Percentiles rank a stretch among this genome's conserved stretches.
These are phyloP conservation scores for Plantago ovata DNA, from an alignment of 257 asterid species.

Conservation along the genomic window DNA sequence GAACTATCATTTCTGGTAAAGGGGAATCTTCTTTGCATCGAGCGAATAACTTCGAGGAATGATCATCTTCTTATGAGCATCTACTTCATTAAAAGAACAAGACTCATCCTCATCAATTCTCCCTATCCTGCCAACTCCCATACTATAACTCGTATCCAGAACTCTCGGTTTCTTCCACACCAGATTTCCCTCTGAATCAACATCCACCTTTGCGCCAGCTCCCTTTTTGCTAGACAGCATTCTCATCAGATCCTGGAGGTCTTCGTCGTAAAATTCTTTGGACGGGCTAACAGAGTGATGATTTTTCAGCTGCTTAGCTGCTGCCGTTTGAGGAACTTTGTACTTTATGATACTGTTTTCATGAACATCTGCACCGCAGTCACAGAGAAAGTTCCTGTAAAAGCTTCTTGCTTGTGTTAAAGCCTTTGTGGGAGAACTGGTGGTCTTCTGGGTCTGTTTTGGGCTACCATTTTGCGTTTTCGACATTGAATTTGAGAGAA, in stretches of 20 bases:
- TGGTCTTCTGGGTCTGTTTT: constrained; percentile 17
- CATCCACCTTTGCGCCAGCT: constrained; percentile 29
- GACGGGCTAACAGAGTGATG: background rate
- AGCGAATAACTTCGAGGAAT: background rate
- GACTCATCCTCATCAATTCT: constrained; percentile 52
- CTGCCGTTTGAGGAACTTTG: constrained; percentile 18
- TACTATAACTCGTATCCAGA: constrained; percentile 42
- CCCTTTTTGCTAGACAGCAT: constrained; percentile 23
- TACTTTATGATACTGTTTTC: constrained; percentile 18
- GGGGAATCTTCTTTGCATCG: constrained; percentile 1
- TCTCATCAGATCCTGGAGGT: constrained; percentile 29
- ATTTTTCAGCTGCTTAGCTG: background rate
- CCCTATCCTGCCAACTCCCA: constrained; percentile 53
- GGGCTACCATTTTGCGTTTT: constrained; percentile 1
- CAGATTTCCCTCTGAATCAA: constrained; percentile 35
- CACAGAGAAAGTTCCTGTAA: constrained; percentile 22
- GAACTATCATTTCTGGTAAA: background rate
- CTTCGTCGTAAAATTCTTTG: constrained; percentile 16
- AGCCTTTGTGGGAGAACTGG: constrained; percentile 6
- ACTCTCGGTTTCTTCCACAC: constrained; percentile 29
- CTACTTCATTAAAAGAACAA: constrained; percentile 44
- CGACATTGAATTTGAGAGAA: constrained; percentile 6
- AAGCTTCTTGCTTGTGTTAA: constrained; percentile 19
- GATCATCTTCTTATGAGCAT: constrained; percentile 15
- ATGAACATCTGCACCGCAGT: constrained; percentile 17